Base-by-base conservation (phyloP, 2,329 filamentous ascomycete species). In the Alternaria postmessia region DNA sequence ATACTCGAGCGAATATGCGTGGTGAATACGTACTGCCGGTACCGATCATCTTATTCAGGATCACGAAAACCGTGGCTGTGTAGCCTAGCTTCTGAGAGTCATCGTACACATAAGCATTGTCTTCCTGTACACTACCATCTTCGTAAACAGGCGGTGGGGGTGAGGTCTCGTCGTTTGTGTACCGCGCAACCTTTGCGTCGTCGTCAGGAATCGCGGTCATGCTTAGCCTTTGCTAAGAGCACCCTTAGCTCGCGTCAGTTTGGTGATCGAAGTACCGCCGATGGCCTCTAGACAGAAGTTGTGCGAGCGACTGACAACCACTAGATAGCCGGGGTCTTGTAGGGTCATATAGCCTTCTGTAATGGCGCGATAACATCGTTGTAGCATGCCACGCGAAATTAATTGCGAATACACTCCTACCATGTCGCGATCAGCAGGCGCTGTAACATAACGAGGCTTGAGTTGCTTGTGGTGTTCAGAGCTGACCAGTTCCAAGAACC, bases 61-160 rank as follows among this genome's bases (percentile, higher is more conserved):
- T 77, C 18, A 77, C 66, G 38, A 77, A 77, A 0, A 77, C 73
- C 1, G 74, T 71, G 3, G 68, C 72, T 7, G 75, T 77, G 28
- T 76, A 71, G 6, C 75, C 75, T 4, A 77, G 53, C 55, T 77
- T 77, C 43, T 74, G 68, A 3, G 66, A 71, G 26, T 77, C 75
- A 24, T 71, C 65, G 56, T 72, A 77, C 14, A 68, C 65, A 52
- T 75, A 77, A 2, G 68, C 70, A 7, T 75, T 71, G 41, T 77
- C 74, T n/a, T 71, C 68, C 51, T 76, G 69, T 1, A 76, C 70
- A 18, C 66, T 68, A 18, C 58, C 74, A 38, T 72, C 61, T 9
- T 67, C 66, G 12, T 69, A 66, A 2, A 62, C 57, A 2, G 69
- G 70, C 8, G 60, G 54, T 4, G 68, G n/a, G 8, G 57, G 42